Conservation (phyloP, 768 basidiomycete genomes). For the Russula lepida region DNA sequence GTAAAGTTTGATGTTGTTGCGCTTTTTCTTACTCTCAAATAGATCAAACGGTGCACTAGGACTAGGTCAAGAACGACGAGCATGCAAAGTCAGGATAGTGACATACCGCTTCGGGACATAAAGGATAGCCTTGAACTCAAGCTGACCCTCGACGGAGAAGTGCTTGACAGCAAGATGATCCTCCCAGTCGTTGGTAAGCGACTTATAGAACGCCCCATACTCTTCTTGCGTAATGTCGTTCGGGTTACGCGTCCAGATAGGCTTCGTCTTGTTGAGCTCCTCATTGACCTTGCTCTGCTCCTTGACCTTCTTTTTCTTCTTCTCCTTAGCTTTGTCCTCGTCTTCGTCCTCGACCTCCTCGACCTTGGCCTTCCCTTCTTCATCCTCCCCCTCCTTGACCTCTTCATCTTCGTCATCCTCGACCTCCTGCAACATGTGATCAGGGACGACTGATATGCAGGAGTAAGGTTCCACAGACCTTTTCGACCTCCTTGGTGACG, state of each 20-base stretch:
- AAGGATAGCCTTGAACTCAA: slow-evolving; percentile 99
- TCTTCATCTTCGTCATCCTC: slow-evolving; percentile 49
- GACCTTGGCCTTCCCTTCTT: slow-evolving; percentile 69
- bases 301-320: slow-evolving; percentile 89
- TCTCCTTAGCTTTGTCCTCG: slow-evolving; percentile 72
- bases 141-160: slow-evolving; percentile 99
- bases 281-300: slow-evolving; percentile 81
- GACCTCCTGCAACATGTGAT: slow-evolving; percentile 53
- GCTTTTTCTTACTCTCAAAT: slow-evolving; percentile 99
- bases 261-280: slow-evolving; percentile 99
- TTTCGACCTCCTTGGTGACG: slow-evolving; percentile 98
- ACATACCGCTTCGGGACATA: slow-evolving; percentile 90
- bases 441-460: background rate
- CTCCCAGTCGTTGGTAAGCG: slow-evolving; percentile 99
- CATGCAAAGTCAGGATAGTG: background rate
- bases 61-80: slow-evolving; percentile 10
- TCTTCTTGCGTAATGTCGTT: slow-evolving; percentile 88
- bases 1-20: slow-evolving; percentile 99
- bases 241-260: slow-evolving; percentile 99
- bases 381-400: slow-evolving; percentile 64
- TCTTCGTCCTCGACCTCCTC: slow-evolving; percentile 61
- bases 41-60: slow-evolving; percentile 93
- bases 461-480: slow-evolving; percentile 47
- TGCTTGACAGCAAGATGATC: slow-evolving; percentile 99
- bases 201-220: slow-evolving; percentile 97